Evolutionary conservation across 495 filamentous ascomycete genomes (phyloP).

Genomic region (Pyrenopolyporus hunteri): DNA sequence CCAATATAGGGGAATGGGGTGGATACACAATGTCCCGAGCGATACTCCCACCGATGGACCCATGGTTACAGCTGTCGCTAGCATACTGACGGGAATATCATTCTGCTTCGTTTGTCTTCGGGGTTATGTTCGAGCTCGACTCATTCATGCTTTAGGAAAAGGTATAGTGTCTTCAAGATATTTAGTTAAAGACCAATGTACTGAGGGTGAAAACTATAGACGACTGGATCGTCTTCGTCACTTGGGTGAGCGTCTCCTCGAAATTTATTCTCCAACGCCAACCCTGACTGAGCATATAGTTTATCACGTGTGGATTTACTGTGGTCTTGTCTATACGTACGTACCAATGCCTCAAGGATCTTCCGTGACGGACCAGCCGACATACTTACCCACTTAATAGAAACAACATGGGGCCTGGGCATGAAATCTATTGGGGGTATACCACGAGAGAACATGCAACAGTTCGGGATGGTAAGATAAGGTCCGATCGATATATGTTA

Average conservation of each 20-base stretch:
- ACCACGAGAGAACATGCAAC: constrained; percentile 3
- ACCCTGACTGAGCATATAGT: constrained; percentile 2
- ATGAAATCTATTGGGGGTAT: constrained; percentile 15
- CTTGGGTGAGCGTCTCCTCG: constrained; percentile 16
- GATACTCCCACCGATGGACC: constrained; percentile 18
- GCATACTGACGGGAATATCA: constrained; percentile 9
- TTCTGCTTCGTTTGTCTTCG: constrained; percentile 27
- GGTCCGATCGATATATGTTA: background rate
- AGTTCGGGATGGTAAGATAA: constrained; percentile 14
- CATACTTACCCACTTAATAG: no score
- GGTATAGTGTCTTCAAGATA: background rate
- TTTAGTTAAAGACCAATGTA: background rate
- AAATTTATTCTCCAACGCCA: background rate
- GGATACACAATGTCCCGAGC: constrained; percentile 19
- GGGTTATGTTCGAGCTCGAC: constrained; percentile 14
- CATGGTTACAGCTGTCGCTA: constrained; percentile 1
- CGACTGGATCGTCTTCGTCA: constrained; percentile 26
- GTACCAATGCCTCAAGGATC: background rate
- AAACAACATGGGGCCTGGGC: constrained; percentile 31
- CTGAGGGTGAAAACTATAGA: constrained; percentile 7
- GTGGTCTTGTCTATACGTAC: constrained; percentile 14
- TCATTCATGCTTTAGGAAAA: constrained; percentile 14
- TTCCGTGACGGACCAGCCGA: no score
- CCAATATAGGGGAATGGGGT: constrained; percentile 5
- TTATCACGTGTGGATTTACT: constrained; percentile 11